Base-by-base conservation (phyloP, 371 early-diverging fungal genomes). In the Saksenaea oblongispora region DNA sequence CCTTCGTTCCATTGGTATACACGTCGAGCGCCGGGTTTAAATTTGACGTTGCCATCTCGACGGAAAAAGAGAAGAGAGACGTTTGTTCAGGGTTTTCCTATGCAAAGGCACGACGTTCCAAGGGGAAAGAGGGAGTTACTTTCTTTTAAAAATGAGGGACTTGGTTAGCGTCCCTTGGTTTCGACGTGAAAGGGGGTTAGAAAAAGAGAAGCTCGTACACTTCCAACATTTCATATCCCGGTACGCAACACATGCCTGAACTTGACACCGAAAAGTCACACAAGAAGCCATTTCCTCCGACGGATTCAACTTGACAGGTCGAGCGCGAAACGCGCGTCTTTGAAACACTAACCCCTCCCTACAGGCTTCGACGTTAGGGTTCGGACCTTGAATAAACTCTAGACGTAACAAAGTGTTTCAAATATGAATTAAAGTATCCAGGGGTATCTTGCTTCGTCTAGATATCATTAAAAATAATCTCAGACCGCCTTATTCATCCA, bases 1-100 rank as follows among this genome's bases (percentile, higher is more conserved):
- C 96, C 74, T 87, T 81, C 59, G 87, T 87, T 42, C 90, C 93
- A 61, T 83, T 74, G 56, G 84, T 78, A 75, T 89, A 90, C 13
- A 85, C 73, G 27, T 87, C 84, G 24, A 79, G 54, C 41, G 70
- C 65, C 59, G 67, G 67, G 24, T 47, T 60, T 27, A 65, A 24
- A 26, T 58, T 60, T 31, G 68, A 42, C 13, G 67, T 60, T 13
- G 63, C 58, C 68, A 67, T 67, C 34, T 60, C 26, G 57, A 59
- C 56, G 54, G 37, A 59, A 64, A 58, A 31, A 42, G 11, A 56
- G 56, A 22, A 56, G 56, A 55, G 34, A 34, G 56, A 55, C 55
- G 54, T 22, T 44, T 47, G 11, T n/a, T 47, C 51, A 18, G 51
- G 47, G 51, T 47, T 47, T 47, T 47, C n/a, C 51, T 47, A 47